Evolutionary conservation across 495 filamentous ascomycete genomes (phyloP), one percentile per base, ranked within the genome.

Genomic region (Endocarpon pusillum): DNA sequence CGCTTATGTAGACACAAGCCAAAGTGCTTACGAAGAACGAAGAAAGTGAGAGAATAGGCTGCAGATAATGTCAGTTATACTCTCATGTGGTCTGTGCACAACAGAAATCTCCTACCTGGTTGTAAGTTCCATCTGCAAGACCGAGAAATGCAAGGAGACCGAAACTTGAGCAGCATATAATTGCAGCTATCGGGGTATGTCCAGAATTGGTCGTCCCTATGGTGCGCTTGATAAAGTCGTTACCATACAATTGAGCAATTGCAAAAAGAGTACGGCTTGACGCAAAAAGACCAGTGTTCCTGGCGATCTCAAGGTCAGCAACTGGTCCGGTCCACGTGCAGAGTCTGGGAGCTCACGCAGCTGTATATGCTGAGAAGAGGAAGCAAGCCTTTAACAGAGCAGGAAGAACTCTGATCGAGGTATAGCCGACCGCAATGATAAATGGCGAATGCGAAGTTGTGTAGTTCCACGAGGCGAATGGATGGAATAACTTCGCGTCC

Each of bases 211-310:
- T 59, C 15, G 40, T 40, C 0, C 58, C 58, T 18, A 59, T 35
- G n/a, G 50, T 49, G 8, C 51, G 39, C n/a, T 33, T 35, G 17
- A 55, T 47, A 9, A 42, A 34, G 3, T 50, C 39, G 25, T 52
- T 29, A 14, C 48, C 45, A 14, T 49, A 53, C 11, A 34, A 34
- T 21, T 37, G 39, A 3, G 54, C 51, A 11, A 62, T 35, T 10
- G 48, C 53, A 27, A 59, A 64, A 1, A 64, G 39, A 9, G 54
- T 57, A 6, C 59, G 45, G 14, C 55, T 58, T 2, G 59, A 49
- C 3, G 57, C 47, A 36, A 58, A 64, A 8, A 64, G 53, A 25
- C 48, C 57, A 3, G 57, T 58, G 15, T 58, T 58, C 12, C 50
- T 39, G 44, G 21, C 1, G 40, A 42, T 1, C 41, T 45, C 21